Conservation (phyloP, 2,329 filamentous ascomycete species). For the Ascochyta lentis region DNA sequence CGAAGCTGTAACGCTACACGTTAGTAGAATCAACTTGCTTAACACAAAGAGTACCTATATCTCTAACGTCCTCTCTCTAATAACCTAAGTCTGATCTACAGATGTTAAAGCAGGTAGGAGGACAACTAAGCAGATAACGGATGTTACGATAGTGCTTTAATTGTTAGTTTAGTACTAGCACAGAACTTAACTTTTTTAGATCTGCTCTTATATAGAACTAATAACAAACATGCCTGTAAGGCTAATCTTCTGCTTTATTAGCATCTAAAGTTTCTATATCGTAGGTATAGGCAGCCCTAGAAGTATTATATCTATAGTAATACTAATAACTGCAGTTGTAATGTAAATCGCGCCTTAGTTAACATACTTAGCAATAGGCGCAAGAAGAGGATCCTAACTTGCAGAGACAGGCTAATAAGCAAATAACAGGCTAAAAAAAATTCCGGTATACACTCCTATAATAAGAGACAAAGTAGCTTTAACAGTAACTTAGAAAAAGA, state of each 20-base stretch:
- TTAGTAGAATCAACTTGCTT: too few species aligned
- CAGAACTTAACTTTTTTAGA: too few species aligned
- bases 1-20: slow-evolving; percentile 16
- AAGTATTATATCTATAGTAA: slow-evolving; percentile 29
- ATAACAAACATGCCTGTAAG: slow-evolving; percentile 27
- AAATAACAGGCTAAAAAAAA: slow-evolving; percentile 34
- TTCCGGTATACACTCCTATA: slow-evolving; percentile 24
- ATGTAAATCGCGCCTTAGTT: slow-evolving; percentile 33
- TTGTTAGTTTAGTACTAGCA: too few species aligned
- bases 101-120: slow-evolving; percentile 2
- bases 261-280: slow-evolving; percentile 28
- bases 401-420: slow-evolving; percentile 30
- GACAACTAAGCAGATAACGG: slow-evolving; percentile 10
- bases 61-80: too few species aligned
- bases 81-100: background rate
- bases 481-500: slow-evolving; percentile 19
- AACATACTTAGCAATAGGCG: background rate
- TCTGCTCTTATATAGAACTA: slow-evolving; percentile 11
- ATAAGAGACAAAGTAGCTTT: slow-evolving; percentile 25
- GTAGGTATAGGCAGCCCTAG: slow-evolving; percentile 27
- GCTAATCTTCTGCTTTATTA: slow-evolving; percentile 26
- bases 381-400: slow-evolving; percentile 27
- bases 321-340: slow-evolving; percentile 25
- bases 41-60: too few species aligned
- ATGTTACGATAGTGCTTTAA: background rate